Conservation (phyloP, 2,329 filamentous ascomycete species). For the Elsinoe batatas region DNA sequence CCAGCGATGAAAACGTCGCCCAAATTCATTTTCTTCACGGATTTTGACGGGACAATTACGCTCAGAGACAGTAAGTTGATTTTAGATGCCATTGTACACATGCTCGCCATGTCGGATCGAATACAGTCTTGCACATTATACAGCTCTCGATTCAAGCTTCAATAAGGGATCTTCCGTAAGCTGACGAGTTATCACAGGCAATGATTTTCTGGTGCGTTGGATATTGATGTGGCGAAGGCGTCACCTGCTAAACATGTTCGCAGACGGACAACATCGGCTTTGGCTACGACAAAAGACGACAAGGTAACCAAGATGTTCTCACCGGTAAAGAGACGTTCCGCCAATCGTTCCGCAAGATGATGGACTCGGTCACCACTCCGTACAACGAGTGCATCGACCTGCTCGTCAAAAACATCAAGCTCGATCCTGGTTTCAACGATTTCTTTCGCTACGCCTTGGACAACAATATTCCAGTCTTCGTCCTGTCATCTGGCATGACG, state of each 20-base stretch:
- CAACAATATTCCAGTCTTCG: conserved; percentile 83
- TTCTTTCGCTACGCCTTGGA: conserved; percentile 76
- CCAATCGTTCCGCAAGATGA: conserved; percentile 82
- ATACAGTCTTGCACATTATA: no score
- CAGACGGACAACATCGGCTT: conserved; percentile 90
- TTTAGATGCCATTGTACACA: neutral
- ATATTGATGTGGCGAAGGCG: neutral
- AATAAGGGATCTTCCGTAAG: neutral
- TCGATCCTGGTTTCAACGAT: conserved; percentile 79
- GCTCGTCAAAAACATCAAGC: conserved; percentile 70
- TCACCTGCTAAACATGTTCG: neutral
- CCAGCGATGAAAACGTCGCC: conserved; percentile 50
- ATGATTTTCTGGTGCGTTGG: conserved; percentile 51
- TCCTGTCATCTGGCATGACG: conserved; percentile 85
- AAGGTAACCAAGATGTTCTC: conserved; percentile 70
- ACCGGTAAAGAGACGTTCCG: conserved; percentile 62
- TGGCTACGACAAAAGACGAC: conserved; percentile 58
- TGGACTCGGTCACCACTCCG: conserved; percentile 72
- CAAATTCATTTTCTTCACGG: conserved; percentile 95
- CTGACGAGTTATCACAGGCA: conserved; percentile 34
- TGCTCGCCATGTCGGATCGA: no score
- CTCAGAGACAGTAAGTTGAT: conserved; percentile 51
- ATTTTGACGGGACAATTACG: conserved; percentile 96
- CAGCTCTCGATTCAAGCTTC: no score
- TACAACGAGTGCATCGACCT: conserved; percentile 73